A percentile compares a stretch with the other conserved stretches of the same genome.
These are phyloP conservation scores for Volvariella volvacea DNA, from an alignment of 1,284 basidiomycete species.

Conservation along the genomic window DNA sequence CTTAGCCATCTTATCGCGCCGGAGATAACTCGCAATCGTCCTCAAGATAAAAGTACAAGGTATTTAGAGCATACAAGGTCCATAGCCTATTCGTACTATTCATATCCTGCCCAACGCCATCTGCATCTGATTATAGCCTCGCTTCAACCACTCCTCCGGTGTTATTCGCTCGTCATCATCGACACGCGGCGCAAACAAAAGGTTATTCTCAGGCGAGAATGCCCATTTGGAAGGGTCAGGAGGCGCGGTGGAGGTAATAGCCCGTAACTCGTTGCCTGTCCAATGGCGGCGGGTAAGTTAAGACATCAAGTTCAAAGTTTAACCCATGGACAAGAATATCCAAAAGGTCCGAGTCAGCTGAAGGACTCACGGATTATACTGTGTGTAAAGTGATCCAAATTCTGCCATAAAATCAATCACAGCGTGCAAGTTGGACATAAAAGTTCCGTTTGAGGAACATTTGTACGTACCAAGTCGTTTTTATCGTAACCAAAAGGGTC, in stretches of 20 bases:
- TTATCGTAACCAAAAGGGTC: slow-evolving; percentile 66
- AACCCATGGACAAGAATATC: too few relatives aligned
- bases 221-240: slow-evolving; percentile 53
- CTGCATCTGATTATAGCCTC: slow-evolving; percentile 39
- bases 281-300: slow-evolving; percentile 5
- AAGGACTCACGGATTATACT: slow-evolving; percentile 57
- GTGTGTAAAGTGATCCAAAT: slow-evolving; percentile 60
- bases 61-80: too few relatives aligned
- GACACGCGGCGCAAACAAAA: slow-evolving; percentile 34
- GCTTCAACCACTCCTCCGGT: slow-evolving; percentile 49
- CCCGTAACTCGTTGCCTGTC: slow-evolving; percentile 49
- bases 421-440: slow-evolving; percentile 2
- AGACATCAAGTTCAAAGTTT: too few relatives aligned
- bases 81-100: too few relatives aligned
- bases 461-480: slow-evolving; percentile 51
- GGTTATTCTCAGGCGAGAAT: slow-evolving; percentile 52
- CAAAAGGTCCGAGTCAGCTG: too few relatives aligned
- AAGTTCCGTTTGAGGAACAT: slow-evolving; percentile 4
- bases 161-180: slow-evolving; percentile 31
- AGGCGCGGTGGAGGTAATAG: slow-evolving; percentile 48
- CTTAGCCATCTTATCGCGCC: too few relatives aligned
- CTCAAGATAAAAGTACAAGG: too few relatives aligned
- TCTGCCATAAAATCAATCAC: slow-evolving; percentile 26
- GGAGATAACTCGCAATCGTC: too few relatives aligned
- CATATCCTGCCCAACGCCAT: slow-evolving; percentile 20